A percentile compares a stretch with the other conserved stretches of the same genome.
phyloP scores from a whole-genome alignment of 2,329 filamentous ascomycete species.

The Pseudogymnoascus sp. region DNA sequence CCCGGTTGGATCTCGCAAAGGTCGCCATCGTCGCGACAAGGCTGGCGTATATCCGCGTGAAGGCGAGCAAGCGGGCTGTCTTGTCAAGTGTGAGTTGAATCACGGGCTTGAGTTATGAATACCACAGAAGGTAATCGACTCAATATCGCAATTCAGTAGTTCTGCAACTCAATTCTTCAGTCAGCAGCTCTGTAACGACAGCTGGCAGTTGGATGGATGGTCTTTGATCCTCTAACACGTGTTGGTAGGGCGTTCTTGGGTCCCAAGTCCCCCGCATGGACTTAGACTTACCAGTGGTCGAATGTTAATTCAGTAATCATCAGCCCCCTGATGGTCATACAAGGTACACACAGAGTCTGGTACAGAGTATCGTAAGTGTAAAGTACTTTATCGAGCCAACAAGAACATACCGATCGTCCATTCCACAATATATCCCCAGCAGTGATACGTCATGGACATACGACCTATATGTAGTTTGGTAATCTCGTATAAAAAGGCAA shows the following conservation, averaged over 20 bases:
- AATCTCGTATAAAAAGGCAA: not conserved
- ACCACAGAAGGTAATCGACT: not conserved
- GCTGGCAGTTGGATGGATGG: not conserved
- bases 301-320: not conserved
- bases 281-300: not conserved
- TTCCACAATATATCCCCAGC: not conserved
- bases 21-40: not conserved
- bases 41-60: conserved; percentile 2
- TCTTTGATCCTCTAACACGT: not conserved
- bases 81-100: conserved; percentile 2
- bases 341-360: not conserved
- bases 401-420: not conserved
- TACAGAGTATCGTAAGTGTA: not conserved
- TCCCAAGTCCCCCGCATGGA: not conserved
- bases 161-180: not conserved
- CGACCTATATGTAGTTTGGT: not conserved
- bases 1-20: conserved; percentile 4
- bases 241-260: not conserved
- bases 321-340: conserved; percentile 4
- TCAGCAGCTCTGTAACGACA: not conserved
- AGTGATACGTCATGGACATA: not conserved
- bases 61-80: not conserved
- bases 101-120: not conserved
- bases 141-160: not conserved
- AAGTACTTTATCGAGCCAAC: not conserved